Evolutionary conservation across 208 protist species (phyloP).

Genomic region (Strigomonas culicis): DNA sequence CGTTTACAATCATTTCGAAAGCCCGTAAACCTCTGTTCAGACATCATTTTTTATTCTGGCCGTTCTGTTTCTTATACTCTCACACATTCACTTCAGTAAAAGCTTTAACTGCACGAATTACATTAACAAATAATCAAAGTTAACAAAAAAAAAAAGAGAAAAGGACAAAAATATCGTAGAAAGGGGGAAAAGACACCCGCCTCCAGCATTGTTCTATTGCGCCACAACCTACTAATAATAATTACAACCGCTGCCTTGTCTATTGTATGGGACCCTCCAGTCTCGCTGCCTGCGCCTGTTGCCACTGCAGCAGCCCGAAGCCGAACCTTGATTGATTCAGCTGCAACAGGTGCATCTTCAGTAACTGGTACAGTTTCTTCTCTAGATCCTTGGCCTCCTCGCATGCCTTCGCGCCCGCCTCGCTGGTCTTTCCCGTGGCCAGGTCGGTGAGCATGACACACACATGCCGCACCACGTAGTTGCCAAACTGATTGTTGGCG

Average conservation of each 20-base stretch:
- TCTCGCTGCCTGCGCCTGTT: too few relatives aligned
- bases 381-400: constrained; percentile 41
- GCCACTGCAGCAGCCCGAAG: constrained; percentile 29
- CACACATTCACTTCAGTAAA: background rate
- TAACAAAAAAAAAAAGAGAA: constrained; percentile 1
- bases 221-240: too few relatives aligned
- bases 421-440: constrained; percentile 23
- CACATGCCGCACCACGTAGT: constrained; percentile 73
- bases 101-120: background rate
- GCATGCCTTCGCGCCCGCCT: constrained; percentile 23
- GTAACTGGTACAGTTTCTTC: constrained; percentile 32
- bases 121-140: background rate
- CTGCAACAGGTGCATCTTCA: constrained; percentile 18
- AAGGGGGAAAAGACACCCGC: too few relatives aligned
- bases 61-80: constrained; percentile 8
- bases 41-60: background rate
- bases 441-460: constrained; percentile 52
- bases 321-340: constrained; percentile 26
- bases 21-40: too few relatives aligned
- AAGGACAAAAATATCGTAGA: background rate
- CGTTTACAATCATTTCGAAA: too few relatives aligned
- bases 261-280: too few relatives aligned
- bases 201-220: too few relatives aligned
- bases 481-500: constrained; percentile 58
- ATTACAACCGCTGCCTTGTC: too few relatives aligned